Conservation (phyloP, 352 stramenopile genomes). For the Phytopythium chamaehyphon region DNA sequence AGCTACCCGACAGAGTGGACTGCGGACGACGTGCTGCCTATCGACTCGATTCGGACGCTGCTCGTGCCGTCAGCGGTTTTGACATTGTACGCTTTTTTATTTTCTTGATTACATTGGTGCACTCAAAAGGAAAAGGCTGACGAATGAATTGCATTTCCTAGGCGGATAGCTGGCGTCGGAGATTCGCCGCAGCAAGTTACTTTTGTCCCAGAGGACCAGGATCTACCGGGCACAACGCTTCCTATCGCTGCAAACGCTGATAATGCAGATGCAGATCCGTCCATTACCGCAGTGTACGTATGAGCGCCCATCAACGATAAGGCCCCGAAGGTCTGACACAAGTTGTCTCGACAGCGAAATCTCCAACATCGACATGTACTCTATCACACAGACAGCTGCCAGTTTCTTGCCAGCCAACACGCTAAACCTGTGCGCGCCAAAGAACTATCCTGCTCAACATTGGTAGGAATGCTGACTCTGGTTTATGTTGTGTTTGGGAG, state of each 20-base stretch:
- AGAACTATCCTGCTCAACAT: neutral
- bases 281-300: conserved; percentile 20
- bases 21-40: conserved; percentile 15
- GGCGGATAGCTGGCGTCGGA: conserved; percentile 17
- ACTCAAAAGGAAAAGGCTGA: neutral
- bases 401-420: conserved; percentile 24
- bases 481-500: neutral
- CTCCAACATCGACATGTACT: conserved; percentile 28
- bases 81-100: conserved; percentile 11
- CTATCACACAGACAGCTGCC: conserved; percentile 18
- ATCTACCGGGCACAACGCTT: conserved; percentile 18
- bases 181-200: conserved; percentile 18
- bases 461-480: neutral
- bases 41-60: conserved; percentile 27
- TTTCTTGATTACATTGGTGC: neutral
- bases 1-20: conserved; percentile 17
- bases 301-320: too few relatives aligned
- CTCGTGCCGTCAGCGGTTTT: conserved; percentile 16
- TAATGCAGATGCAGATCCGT: conserved; percentile 9
- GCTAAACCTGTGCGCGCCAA: conserved; percentile 17
- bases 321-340: too few relatives aligned
- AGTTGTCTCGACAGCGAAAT: conserved; percentile 10
- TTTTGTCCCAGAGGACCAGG: conserved; percentile 23
- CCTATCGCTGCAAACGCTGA: conserved; percentile 10
- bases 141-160: neutral